A percentile compares a stretch with the other conserved stretches of the same genome.
These are phyloP conservation scores for Penicillium hordei DNA, from an alignment of 2,329 filamentous ascomycete genomes.

Conservation along the genomic window DNA sequence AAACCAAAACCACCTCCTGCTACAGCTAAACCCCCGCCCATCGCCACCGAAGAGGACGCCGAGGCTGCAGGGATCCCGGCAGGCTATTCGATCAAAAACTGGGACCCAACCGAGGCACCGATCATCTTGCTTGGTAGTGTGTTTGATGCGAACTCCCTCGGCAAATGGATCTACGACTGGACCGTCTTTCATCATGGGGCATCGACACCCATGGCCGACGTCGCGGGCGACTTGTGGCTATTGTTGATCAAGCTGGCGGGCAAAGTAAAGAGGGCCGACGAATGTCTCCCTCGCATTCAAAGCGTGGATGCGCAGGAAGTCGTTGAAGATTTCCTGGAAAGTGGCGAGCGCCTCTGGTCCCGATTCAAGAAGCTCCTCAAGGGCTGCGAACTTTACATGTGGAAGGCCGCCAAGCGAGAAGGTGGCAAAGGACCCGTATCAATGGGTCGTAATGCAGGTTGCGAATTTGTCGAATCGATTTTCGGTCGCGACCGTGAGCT, in stretches of 20 bases:
- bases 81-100: constrained; percentile 96
- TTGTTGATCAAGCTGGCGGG: constrained; percentile 89
- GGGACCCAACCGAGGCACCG: constrained; percentile 91
- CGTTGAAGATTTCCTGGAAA: constrained; percentile 85
- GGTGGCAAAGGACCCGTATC: constrained; percentile 61
- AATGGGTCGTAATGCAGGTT: constrained; percentile 88
- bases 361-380: constrained; percentile 86
- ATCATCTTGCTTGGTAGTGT: constrained; percentile 94
- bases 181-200: constrained; percentile 87
- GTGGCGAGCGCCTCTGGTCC: constrained; percentile 80
- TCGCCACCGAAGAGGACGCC: constrained; percentile 66
- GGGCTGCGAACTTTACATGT: constrained; percentile 91
- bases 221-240: constrained; percentile 93
- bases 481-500: constrained; percentile 90
- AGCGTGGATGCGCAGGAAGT: constrained; percentile 72
- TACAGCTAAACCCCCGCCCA: constrained; percentile 41
- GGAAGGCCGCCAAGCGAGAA: constrained; percentile 77
- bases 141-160: constrained; percentile 94
- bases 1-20: constrained; percentile 44
- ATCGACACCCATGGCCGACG: constrained; percentile 78
- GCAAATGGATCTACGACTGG: constrained; percentile 99
- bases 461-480: constrained; percentile 93
- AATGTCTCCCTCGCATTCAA: constrained; percentile 71
- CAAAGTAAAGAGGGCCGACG: constrained; percentile 89
- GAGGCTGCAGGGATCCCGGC: constrained; percentile 69